phyloP scores from a whole-genome alignment of 2,329 filamentous ascomycete genomes.

The Pyrenochaeta sp. region DNA sequence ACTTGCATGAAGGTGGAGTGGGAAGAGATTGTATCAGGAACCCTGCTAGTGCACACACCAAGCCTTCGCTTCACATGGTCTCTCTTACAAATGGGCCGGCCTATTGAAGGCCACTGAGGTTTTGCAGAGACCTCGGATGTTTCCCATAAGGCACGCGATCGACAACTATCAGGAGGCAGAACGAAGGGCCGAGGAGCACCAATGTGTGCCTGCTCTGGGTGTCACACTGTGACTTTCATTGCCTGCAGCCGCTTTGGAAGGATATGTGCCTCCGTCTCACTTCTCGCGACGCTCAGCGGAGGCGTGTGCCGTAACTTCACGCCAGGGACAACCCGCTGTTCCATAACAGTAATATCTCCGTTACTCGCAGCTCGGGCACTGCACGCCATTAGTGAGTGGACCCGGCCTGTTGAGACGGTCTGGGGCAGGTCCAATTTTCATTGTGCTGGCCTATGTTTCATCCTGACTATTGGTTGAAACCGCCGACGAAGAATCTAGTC shows the following conservation, averaged over 20 bases:
- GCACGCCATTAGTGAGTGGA: background rate
- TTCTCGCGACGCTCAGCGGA: slow-evolving; percentile 8
- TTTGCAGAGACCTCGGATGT: background rate
- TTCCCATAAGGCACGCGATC: background rate
- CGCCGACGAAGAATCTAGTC: slow-evolving; percentile 11
- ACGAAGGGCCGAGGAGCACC: background rate
- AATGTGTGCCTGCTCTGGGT: background rate
- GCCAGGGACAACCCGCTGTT: slow-evolving; percentile 3
- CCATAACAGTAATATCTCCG: slow-evolving; percentile 11
- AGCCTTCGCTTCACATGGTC: background rate
- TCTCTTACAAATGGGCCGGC: background rate
- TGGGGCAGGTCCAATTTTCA: slow-evolving; percentile 7
- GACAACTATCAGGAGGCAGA: background rate
- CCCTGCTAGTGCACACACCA: background rate
- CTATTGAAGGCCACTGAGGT: no score
- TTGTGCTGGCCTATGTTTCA: slow-evolving; percentile 5
- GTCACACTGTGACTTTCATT: no score
- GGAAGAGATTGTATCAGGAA: background rate
- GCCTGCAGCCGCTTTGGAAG: background rate
- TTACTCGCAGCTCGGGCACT: slow-evolving; percentile 1
- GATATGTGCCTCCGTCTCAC: slow-evolving; percentile 3
- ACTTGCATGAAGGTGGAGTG: background rate
- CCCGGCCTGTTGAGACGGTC: slow-evolving; percentile 5
- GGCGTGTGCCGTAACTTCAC: background rate
- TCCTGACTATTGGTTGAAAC: slow-evolving; percentile 8